Conservation (phyloP, 352 stramenopile species). For the Blastocystis sp. region DNA sequence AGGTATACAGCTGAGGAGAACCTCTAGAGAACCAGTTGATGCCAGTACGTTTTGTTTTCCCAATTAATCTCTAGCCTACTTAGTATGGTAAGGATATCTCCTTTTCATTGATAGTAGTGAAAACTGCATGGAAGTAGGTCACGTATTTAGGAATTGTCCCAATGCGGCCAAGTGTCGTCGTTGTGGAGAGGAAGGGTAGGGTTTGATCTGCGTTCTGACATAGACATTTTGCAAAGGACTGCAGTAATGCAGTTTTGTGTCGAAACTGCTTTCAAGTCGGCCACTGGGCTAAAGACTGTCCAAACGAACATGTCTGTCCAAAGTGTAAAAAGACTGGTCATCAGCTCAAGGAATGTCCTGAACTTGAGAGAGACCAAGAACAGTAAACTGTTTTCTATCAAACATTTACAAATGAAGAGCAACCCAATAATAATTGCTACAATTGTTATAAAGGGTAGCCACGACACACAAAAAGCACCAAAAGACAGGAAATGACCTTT, state of each 20-base stretch:
- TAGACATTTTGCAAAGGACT: neutral
- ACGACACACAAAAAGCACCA: neutral
- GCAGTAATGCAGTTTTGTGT: conserved; percentile 35
- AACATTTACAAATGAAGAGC: neutral
- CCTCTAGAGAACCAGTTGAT: neutral
- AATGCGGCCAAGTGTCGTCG: conserved; percentile 59
- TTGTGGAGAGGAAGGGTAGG: conserved; percentile 3
- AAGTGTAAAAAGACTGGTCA: conserved; percentile 61
- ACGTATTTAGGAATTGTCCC: neutral
- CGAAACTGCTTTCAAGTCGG: conserved; percentile 17
- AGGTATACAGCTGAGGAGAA: neutral
- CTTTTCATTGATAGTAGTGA: neutral
- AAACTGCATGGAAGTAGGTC: neutral
- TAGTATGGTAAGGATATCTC: neutral
- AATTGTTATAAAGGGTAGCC: neutral
- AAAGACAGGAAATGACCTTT: neutral
- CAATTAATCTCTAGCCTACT: neutral
- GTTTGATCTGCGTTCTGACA: neutral
- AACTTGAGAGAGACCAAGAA: neutral
- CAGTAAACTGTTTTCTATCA: conserved; percentile 1
- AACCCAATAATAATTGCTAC: neutral
- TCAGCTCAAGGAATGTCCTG: conserved; percentile 48
- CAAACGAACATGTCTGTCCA: conserved; percentile 38
- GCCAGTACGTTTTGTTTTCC: neutral
- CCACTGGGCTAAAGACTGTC: neutral